Base-by-base conservation (phyloP, 2,329 filamentous ascomycete species). In the Alternaria sp. region DNA sequence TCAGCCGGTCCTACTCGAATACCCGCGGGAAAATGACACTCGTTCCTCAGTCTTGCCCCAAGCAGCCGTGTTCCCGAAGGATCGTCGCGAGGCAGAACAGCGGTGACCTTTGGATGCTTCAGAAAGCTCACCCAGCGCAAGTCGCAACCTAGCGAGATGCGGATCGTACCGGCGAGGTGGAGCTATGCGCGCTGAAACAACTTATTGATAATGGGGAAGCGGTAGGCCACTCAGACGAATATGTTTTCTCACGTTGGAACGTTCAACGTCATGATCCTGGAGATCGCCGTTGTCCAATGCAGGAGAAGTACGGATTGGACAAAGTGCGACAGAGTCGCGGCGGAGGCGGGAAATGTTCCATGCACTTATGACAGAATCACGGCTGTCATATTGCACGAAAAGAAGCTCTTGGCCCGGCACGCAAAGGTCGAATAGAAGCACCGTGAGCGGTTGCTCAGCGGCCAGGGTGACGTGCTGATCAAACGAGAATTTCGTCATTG, bases 61-160 rank as follows among this genome's bases (percentile, higher is more conserved):
- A 59, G 44, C 55, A 54, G 54, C 56, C 61, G 57, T 59, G 61
- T 51, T 65, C 53, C 64, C 58, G 55, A 65, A 63, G 43, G 66
- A 72, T 75, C 64, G 63, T 65, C 69, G 60, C 44, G 43, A 57
- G 61, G 60, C 60, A 68, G 68, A 72, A 70, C 63, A 68, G 72
- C 70, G 70, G 68, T 75, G 64, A 63, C 66, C 14, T 23, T 55
- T 43, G 21, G 44, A 49, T 37, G 33, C 47, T 44, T 63, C 20
- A 49, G 30, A 18, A 18, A 44, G 44, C 45, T 10, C 37, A 26
- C 20, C 21, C 14, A 44, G 33, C 30, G 37, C 28, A 28, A 55
- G 37, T 20, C 37, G 64, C 53, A 60, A 67, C 58, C 33, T 55
- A 61, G 68, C 61, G 61, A 58, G 49, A 61, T 60, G 62, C 59